Conservation (phyloP, 306 rosid species). For the Vigna hirtella region DNA sequence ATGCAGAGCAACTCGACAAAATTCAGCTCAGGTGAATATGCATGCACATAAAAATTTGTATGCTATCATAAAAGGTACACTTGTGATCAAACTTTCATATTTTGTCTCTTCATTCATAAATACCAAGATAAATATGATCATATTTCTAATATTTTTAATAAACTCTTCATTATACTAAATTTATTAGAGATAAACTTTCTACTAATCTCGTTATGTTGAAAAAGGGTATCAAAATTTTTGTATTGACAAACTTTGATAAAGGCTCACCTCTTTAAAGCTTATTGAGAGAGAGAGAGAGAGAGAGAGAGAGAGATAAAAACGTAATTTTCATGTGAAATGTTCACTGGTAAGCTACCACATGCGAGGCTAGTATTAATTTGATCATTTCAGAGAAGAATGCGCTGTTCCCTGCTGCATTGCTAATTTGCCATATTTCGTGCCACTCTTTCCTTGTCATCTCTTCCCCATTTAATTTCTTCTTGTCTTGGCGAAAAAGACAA, state of each 20-base stretch:
- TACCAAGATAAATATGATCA: too few species aligned
- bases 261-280: background rate
- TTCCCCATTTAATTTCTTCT: background rate
- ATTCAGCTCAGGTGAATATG: constrained; percentile 27
- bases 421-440: constrained; percentile 1
- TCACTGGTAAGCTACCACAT: background rate
- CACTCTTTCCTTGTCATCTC: constrained; percentile 21
- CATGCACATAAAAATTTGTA: background rate
- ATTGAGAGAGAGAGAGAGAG: background rate
- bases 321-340: background rate
- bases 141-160: too few species aligned
- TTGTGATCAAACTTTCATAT: too few species aligned
- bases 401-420: background rate
- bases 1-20: constrained; percentile 38
- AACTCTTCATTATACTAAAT: too few species aligned
- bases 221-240: too few species aligned
- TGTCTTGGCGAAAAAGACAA: constrained; percentile 5
- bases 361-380: background rate
- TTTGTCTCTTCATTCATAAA: background rate
- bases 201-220: too few species aligned
- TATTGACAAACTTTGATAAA: too few species aligned
- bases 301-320: background rate
- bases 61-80: too few species aligned
- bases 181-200: too few species aligned
- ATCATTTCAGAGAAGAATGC: background rate